Evolutionary conservation across 768 basidiomycete genomes (phyloP).

Genomic region (Mycena leptocephala): DNA sequence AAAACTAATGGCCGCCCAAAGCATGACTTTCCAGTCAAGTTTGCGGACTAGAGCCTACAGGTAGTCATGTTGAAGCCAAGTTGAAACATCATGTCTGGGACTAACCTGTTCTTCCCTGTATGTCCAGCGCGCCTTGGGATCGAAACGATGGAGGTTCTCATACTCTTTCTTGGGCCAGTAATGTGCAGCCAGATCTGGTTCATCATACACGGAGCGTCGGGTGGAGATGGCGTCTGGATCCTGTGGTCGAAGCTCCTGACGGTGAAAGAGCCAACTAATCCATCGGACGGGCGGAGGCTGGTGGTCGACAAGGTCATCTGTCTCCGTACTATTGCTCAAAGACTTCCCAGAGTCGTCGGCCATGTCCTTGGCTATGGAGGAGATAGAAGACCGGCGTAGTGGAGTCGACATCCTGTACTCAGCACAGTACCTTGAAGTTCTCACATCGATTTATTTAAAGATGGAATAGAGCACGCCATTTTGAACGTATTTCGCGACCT

Average conservation of each 20-base stretch:
- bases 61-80: background rate
- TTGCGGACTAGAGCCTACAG: slow-evolving; percentile 65
- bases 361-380: slow-evolving; percentile 10
- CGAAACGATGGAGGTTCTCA: slow-evolving; percentile 72
- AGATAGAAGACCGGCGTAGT: background rate
- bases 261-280: slow-evolving; percentile 52
- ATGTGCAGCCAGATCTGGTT: slow-evolving; percentile 60
- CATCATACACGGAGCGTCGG: slow-evolving; percentile 68
- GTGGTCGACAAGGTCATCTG: slow-evolving; percentile 52
- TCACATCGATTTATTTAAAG: background rate
- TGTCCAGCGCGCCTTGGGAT: slow-evolving; percentile 74
- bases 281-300: slow-evolving; percentile 56
- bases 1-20: slow-evolving; percentile 71
- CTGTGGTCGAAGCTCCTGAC: slow-evolving; percentile 34
- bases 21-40: slow-evolving; percentile 75
- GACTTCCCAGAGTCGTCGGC: slow-evolving; percentile 15
- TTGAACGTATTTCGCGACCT: slow-evolving; percentile 19
- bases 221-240: slow-evolving; percentile 63
- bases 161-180: slow-evolving; percentile 68
- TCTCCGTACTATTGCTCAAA: background rate
- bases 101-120: slow-evolving; percentile 66
- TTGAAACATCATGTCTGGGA: background rate
- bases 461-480: slow-evolving; percentile 21
- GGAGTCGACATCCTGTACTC: background rate
- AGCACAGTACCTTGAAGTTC: background rate